phyloP scores from a whole-genome alignment of 2,329 filamentous ascomycete genomes.

The Pestalotiopsis sp. region DNA sequence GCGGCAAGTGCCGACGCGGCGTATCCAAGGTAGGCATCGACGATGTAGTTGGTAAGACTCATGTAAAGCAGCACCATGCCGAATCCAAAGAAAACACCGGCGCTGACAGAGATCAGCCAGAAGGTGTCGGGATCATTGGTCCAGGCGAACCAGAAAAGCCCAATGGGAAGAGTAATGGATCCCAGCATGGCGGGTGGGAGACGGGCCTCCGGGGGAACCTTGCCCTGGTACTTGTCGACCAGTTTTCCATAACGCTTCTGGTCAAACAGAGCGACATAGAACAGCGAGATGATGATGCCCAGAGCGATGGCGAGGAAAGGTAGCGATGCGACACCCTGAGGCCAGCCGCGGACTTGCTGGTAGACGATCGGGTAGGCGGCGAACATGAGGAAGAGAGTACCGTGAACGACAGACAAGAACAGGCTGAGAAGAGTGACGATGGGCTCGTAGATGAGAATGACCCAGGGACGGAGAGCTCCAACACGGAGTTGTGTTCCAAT shows the following conservation, averaged over 20 bases:
- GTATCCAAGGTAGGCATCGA: slow-evolving; percentile 13
- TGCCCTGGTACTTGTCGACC: slow-evolving; percentile 43
- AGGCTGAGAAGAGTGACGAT: slow-evolving; percentile 57
- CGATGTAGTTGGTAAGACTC: slow-evolving; percentile 11
- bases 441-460: slow-evolving; percentile 55
- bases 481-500: slow-evolving; percentile 11
- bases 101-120: slow-evolving; percentile 12
- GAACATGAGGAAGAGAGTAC: slow-evolving; percentile 44
- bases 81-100: slow-evolving; percentile 14
- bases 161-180: slow-evolving; percentile 13
- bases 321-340: slow-evolving; percentile 49
- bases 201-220: slow-evolving; percentile 59
- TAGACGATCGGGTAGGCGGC: slow-evolving; percentile 53
- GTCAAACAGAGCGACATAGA: slow-evolving; percentile 43
- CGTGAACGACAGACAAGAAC: slow-evolving; percentile 50
- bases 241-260: slow-evolving; percentile 44
- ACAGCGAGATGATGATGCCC: slow-evolving; percentile 52
- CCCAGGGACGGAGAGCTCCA: slow-evolving; percentile 17
- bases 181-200: slow-evolving; percentile 50
- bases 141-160: slow-evolving; percentile 15
- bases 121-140: slow-evolving; percentile 10
- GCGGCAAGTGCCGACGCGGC: slow-evolving; percentile 16
- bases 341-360: slow-evolving; percentile 49
- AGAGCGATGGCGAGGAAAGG: slow-evolving; percentile 58
- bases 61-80: slow-evolving; percentile 14